Evolutionary conservation across 2,329 filamentous ascomycete species (phyloP).

Genomic region (Clonostachys rhizophaga): DNA sequence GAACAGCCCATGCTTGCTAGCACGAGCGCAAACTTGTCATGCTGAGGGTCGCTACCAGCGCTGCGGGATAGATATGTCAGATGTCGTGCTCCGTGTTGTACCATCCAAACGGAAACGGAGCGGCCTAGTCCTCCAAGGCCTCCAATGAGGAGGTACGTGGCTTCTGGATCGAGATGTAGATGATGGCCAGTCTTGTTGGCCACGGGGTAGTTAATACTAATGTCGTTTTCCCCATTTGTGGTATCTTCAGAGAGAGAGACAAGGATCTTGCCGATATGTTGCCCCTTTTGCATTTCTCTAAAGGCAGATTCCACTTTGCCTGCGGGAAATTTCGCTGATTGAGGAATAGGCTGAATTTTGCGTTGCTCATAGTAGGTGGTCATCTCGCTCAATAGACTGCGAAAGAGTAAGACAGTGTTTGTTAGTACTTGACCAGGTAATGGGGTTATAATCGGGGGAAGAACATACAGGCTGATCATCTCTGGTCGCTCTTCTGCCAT

Average conservation of each 20-base stretch:
- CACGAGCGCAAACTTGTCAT: conserved; percentile 12
- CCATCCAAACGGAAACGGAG: conserved; percentile 3
- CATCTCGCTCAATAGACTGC: no score
- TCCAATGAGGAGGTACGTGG: conserved; percentile 5
- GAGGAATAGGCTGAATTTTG: neutral
- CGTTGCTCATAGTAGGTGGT: neutral
- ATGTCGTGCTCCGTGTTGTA: conserved; percentile 10
- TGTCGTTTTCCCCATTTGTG: neutral
- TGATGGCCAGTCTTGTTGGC: neutral
- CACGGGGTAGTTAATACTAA: neutral
- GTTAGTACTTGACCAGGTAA: neutral
- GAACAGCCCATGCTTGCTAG: conserved; percentile 14
- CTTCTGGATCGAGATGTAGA: neutral
- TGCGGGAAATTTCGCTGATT: conserved; percentile 2
- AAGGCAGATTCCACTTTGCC: conserved; percentile 9
- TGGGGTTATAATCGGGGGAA: neutral
- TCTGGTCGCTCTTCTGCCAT: neutral
- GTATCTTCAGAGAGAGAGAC: conserved; percentile 6
- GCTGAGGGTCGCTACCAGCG: conserved; percentile 11
- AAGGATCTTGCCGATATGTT: conserved; percentile 11
- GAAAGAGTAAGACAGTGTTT: no score
- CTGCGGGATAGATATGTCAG: conserved; percentile 19
- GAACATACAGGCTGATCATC: neutral
- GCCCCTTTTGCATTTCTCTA: conserved; percentile 9
- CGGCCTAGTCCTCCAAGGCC: conserved; percentile 6